Evolutionary conservation across 164 flowering plant genomes (phyloP), one percentile per base, ranked within the genome.

Genomic region (Amborella trichopoda): DNA sequence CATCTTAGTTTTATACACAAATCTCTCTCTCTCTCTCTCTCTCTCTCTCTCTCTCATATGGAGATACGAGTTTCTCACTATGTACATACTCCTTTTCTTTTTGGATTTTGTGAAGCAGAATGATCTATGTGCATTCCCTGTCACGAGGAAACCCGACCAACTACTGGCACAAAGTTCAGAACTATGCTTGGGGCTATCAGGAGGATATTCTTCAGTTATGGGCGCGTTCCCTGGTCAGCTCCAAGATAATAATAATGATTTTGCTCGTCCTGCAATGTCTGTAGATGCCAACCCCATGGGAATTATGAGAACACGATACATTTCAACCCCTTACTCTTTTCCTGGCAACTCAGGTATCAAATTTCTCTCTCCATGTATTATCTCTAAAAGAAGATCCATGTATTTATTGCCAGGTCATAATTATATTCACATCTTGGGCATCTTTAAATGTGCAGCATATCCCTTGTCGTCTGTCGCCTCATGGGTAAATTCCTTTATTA

Each of bases 331-430:
- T 61, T 69, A 72, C 64, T 63, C 80, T 46, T 72, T 68, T 41
- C 65, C 70, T 19, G 69, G 65, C 42, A 77, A 68, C 48, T 63
- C 87, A 42, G 87, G 82, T 77, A 69, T 14, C n/a, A n/a, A n/a
- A 20, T 53, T n/a, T 26, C 30, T 58, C 28, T 32, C 16, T 23
- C 36, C 25, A 28, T 1, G 5, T 11, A 6, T 46, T 6, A 16
- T 41, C 18, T 28, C 13, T 6, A 12, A 43, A 5, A 16, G 2
- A 3, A 5, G 18, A 18, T 25, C 10, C 12, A 13, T 0, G 13
- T 14, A 25, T 23, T 20, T 44, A 4, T 18, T 44, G 27, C 17
- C 25, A n/a, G 16, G 16, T 23, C 13, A 11, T 18, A n/a, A 39
- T 39, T 12, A 12, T 11, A 11, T 39, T 8, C 19, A 8, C 19